Base-by-base conservation (phyloP, 2,329 filamentous ascomycete genomes). In the Ophiostoma montium region DNA sequence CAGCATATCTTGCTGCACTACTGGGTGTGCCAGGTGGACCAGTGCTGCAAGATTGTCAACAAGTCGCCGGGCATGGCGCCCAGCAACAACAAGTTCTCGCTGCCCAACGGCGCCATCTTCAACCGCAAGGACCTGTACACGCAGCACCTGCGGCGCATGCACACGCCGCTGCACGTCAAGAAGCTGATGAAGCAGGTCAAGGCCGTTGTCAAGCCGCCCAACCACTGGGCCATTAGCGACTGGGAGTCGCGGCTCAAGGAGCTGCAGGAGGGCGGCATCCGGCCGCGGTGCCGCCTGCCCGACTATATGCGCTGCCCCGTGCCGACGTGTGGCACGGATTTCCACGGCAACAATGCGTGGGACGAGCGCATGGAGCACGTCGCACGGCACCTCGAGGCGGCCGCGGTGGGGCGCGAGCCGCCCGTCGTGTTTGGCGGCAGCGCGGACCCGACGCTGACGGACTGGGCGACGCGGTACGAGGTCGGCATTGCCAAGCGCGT, bases 41-140 rank as follows among this genome's bases (percentile, higher is more conserved):
- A 64, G 11, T 83, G 79, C 61, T 65, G 60, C 59, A 21, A 61
- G 58, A 42, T 63, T 52, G 36, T 55, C 55, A 52, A 59, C 56
- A 43, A 52, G 33, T 41, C 47, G 32, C 51, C 49, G 16, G 38
- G 46, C 13, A 30, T 27, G 19, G 23, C 53, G 12, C 44, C 51
- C 31, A 32, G 19, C 23, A 41, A 42, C 31, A 32, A 18, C 23
- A 41, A 42, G 7, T 41, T 49, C 19, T 48, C 60, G 1, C 64
- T 71, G 6, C 67, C 68, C 35, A 80, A 82, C 57, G 80, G 72
- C n/a, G 65, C 67, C 31, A 70, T 74, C 57, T 95, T 95, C 70
- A 94, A 94, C 65, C 83, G 89, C 59, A 94, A 94, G 62, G 89
- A 95, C 59, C 76, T 95, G 10, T 95, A 89, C 67, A 86, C 83